Base-by-base conservation (phyloP, 108 stramenopile species). In the Cyclotella distinguenda region DNA sequence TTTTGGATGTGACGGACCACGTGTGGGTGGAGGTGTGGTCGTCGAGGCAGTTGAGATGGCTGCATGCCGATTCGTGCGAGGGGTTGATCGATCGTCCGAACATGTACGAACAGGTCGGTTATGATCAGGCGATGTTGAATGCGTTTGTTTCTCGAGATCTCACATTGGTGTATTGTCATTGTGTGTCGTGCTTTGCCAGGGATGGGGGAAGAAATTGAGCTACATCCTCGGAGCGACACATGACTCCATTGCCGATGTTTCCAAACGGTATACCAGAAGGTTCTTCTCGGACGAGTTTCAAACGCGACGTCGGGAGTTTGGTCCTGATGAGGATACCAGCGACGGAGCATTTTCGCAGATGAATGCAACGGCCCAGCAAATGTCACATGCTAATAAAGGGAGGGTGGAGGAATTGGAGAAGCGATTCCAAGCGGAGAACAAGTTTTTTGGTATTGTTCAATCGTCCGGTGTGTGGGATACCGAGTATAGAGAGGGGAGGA, bases 1-100 rank as follows among this genome's bases (percentile, higher is more conserved):
- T 97, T 15, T 48, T 90, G 30, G 99, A 99, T 79, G 89, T 83
- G 63, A 97, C 96, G 12, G 99, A 99, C 81, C 99, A 99, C 63
- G 95, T 99, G 6, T 99, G 99, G 99, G 78, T 73, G 15, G 99
- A 99, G 82, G 93, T 96, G 7, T 91, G 82, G 71, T 59, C 63
- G 23, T 66, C 48, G 35, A 52, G 81, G 35, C 34, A 59, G 39
- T 84, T 79, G 28, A 47, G 83, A 0, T 98, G 94, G 94, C 40
- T 97, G 53, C 95, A 96, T 79, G 84, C 82, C 1, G 99, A 99
- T 84, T 64, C 82, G 6, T 98, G 98, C 66, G 99, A 99, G 81
- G 87, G 90, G 7, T 64, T 95, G 49, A 86, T 97, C 21, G 94
- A 98, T 61, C 59, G 80, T 30, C 94, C 97, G 0, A 85, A 88